Evolutionary conservation across 2,329 filamentous ascomycete species (phyloP).

Genomic region (Zymoseptoria pseudotritici): DNA sequence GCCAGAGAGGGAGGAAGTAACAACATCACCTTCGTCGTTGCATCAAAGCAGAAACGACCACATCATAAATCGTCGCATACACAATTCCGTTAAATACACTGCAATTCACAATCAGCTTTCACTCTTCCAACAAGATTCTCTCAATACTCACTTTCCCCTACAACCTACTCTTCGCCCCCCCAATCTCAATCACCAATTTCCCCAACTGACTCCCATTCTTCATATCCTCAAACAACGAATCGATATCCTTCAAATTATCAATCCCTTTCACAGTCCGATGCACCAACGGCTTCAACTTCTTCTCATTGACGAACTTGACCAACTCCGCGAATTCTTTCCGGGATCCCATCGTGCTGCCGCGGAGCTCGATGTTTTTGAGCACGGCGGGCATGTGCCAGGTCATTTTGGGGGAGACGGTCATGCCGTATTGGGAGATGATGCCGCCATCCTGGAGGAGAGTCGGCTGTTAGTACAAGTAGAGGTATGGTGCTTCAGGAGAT

Average conservation of each 20-base stretch:
- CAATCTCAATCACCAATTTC: slow-evolving; percentile 75
- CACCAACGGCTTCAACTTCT: slow-evolving; percentile 69
- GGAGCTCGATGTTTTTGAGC: slow-evolving; percentile 78
- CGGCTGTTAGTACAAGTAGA: slow-evolving; percentile 7
- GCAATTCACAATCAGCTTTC: not conserved
- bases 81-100: not conserved
- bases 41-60: not conserved
- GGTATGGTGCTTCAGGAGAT: not conserved
- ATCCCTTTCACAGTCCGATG: slow-evolving; percentile 62
- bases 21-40: not conserved
- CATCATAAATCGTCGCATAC: not conserved
- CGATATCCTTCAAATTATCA: slow-evolving; percentile 69
- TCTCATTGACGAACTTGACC: slow-evolving; percentile 69
- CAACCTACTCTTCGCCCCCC: slow-evolving; percentile 24
- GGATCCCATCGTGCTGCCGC: slow-evolving; percentile 85
- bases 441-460: slow-evolving; percentile 53
- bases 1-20: not conserved
- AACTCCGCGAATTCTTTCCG: slow-evolving; percentile 85
- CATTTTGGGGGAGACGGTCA: slow-evolving; percentile 82
- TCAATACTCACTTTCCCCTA: slow-evolving; percentile 6
- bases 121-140: not conserved
- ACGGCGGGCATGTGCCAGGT: slow-evolving; percentile 78
- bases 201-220: slow-evolving; percentile 81
- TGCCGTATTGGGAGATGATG: slow-evolving; percentile 79
- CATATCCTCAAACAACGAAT: slow-evolving; percentile 81